phyloP scores from a whole-genome alignment of 1,284 basidiomycete genomes.

The Cryptococcus wingfieldii region DNA sequence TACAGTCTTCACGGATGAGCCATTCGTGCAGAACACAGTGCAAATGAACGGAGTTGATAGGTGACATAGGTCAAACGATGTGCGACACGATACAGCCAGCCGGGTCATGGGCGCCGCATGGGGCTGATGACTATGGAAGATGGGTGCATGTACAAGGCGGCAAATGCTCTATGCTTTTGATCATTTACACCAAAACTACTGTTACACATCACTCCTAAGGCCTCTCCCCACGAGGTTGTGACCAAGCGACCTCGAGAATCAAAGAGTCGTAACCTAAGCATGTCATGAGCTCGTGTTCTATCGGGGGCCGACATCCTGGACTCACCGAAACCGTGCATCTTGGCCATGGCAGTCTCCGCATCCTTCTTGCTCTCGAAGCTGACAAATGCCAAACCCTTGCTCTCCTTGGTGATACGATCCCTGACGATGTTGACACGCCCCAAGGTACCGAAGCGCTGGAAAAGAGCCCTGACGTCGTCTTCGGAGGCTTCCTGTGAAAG shows the following conservation, averaged over 20 bases:
- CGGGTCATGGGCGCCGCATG: no score
- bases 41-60: no score
- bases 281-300: background rate
- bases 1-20: no score
- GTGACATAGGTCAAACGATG: no score
- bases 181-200: background rate
- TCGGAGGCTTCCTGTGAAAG: constrained; percentile 89
- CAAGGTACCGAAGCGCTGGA: constrained; percentile 66
- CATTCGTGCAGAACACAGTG: no score
- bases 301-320: background rate
- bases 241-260: constrained; percentile 46
- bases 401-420: constrained; percentile 89
- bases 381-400: constrained; percentile 82
- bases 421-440: constrained; percentile 89
- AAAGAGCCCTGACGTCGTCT: constrained; percentile 87
- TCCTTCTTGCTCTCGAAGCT: constrained; percentile 79
- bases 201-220: constrained; percentile 8
- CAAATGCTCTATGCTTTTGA: background rate
- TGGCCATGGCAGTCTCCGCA: constrained; percentile 86
- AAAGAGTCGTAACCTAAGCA: constrained; percentile 42
- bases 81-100: no score
- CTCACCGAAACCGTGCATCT: constrained; percentile 80
- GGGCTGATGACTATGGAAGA: no score
- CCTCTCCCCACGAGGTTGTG: constrained; percentile 33
- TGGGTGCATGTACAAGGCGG: constrained; percentile 1